Percentiles rank a stretch among this genome's conserved stretches.
Conservation (phyloP, 2,329 filamentous ascomycete species). For the Diaporthe citri region DNA sequence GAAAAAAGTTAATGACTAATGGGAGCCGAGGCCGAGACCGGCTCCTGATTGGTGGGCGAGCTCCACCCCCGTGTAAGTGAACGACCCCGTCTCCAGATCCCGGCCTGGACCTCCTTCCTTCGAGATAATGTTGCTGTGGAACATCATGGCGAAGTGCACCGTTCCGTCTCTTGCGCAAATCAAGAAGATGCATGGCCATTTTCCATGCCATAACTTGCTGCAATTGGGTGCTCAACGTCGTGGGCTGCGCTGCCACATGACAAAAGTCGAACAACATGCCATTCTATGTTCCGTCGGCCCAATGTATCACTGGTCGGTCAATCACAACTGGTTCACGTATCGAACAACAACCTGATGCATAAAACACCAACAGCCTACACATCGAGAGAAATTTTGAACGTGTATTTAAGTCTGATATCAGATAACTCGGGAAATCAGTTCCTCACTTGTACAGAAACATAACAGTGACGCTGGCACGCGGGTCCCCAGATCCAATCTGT, state of each 20-base stretch:
- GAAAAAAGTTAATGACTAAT: constrained; percentile 42
- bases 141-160: not conserved
- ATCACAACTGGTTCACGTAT: not conserved
- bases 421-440: not conserved
- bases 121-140: not conserved
- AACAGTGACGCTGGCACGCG: constrained; percentile 20
- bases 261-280: not conserved
- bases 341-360: not conserved
- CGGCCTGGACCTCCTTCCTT: not conserved
- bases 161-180: not conserved
- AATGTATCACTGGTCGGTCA: too few relatives aligned
- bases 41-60: constrained; percentile 7
- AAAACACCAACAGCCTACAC: not conserved
- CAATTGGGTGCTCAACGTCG: not conserved
- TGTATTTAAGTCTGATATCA: constrained; percentile 15
- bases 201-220: not conserved
- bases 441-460: not conserved
- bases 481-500: constrained; percentile 22
- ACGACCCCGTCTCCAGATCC: constrained; percentile 7
- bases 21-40: constrained; percentile 18
- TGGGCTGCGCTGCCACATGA: not conserved
- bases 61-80: constrained; percentile 35
- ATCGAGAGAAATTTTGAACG: not conserved
- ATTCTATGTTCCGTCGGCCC: too few relatives aligned
- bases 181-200: not conserved